phyloP scores from a whole-genome alignment of 257 asterid species.

The Solanum gandarillasii region DNA sequence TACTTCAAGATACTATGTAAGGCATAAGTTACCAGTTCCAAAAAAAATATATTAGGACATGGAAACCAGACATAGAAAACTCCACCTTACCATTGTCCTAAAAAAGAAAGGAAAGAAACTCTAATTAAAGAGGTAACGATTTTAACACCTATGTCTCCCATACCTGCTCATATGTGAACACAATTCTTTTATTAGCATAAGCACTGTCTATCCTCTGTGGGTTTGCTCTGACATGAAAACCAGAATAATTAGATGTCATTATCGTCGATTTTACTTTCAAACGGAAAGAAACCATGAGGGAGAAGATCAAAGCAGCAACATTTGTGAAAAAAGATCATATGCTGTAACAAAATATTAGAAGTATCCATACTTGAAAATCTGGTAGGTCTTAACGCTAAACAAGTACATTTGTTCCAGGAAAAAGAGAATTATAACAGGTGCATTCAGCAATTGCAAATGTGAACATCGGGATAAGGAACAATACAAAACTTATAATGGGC shows the following conservation, averaged over 20 bases:
- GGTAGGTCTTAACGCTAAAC: not conserved
- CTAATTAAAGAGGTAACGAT: not conserved
- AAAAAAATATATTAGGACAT: not conserved
- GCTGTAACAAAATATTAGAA: not conserved
- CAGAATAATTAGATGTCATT: not conserved
- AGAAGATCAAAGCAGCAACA: not conserved
- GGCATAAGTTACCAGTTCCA: not conserved
- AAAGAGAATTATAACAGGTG: not conserved
- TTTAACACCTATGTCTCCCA: not conserved
- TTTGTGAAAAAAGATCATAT: not conserved
- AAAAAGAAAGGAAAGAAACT: not conserved
- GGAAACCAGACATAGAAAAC: not conserved
- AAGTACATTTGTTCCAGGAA: not conserved
- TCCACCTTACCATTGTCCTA: not conserved
- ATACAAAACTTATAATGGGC: not conserved
- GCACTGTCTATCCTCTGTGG: conserved; percentile 91
- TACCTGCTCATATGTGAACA: conserved; percentile 92
- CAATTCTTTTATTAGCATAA: conserved; percentile 68
- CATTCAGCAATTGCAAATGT: not conserved
- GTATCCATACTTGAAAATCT: not conserved
- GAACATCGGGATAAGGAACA: not conserved
- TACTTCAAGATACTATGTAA: not conserved
- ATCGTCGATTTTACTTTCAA: not conserved
- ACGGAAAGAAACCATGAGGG: not conserved
- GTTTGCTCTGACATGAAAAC: conserved; percentile 56